Evolutionary conservation across 208 protist species (phyloP), one percentile per base, ranked within the genome.

Genomic region (Acanthamoeba royreba): DNA sequence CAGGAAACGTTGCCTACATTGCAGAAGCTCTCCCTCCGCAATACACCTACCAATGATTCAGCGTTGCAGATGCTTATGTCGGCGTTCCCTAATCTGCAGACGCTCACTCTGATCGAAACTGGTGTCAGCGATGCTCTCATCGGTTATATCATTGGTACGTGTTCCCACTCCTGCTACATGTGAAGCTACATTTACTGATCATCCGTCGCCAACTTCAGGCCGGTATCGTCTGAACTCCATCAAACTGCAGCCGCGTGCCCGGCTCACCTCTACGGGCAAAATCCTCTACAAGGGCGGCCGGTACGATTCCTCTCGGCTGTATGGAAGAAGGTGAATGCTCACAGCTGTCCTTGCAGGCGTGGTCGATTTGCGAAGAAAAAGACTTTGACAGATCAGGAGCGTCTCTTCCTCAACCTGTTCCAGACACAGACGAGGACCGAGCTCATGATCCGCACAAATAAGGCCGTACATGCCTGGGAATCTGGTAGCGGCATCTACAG

Each of bases 51-150:
- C 25, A 87, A 87, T 28, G 77, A 87, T 25, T 87, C 77, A 4
- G 77, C 77, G 28, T 35, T 87, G 77, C 77, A 87, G 22, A 87
- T 87, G 77, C 31, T 87, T 40, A 87, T 87, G 77, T 49, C 77
- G 1, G 77, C 77, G 0, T 87, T 87, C 45, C 77, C 77, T 3
- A 35, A 49, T 25, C 45, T 87, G 19, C 77, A 87, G 43, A 87
- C 77, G 43, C 45, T 87, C 47, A 87, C 77, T 2, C 47, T 87
- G 31, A 87, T 87, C n/a, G 77, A 87, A 40, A 87, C 77, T 9
- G 77, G 77, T 35, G 77, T 87, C 19, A 87, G 77, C 47, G 77
- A 87, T 58, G 77, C 77, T 61, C 47, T 87, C 28, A 87, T 87
- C 22, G 77, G 77, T 9, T 87, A 87, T 31, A 87, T 87, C 31